Base-by-base conservation (phyloP, 2,329 filamentous ascomycete genomes). In the Monilinia fructigena region DNA sequence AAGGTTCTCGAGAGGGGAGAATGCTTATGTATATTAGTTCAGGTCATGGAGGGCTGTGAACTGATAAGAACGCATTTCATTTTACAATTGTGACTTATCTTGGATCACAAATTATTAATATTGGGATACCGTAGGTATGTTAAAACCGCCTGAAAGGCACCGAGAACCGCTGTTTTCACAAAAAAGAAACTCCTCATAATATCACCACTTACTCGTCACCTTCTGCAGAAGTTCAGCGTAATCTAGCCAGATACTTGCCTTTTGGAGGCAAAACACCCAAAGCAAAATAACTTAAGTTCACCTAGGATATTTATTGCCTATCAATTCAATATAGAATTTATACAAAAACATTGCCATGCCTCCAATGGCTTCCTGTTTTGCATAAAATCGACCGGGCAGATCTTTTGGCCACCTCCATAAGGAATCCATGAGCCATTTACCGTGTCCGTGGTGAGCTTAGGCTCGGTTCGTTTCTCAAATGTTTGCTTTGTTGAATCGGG, bases 351-450 rank as follows among this genome's bases (percentile, higher is more conserved):
- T 52, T 1, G 76, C 75, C 18, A 77, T 68, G 0, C 72, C 72
- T 1, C 74, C 67, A 45, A 78, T 74, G 0, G 76, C 72, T 60
- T 79, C 74, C 18, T 74, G 72, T 42, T 79, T 79, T 1, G 78
- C 76, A 45, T 77, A 79, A 50, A 76, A 75, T 0, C 75, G 75
- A 1, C 78, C 77, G 0, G 78, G 35, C 78, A 80, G 28, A 77
- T 74, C 10, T 73, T 72, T 5, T 67, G 66, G 0, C 77, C 76
- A 3, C 77, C 77, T 0, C 78, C 77, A 35, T 74, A 79, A 0
- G 77, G 77, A 3, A 78, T 73, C 69, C 73, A 79, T 0, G 73
- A 74, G 0, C 75, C 76, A 10, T 72, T 72, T 0, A 75, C 74
- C 1, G 72, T 70, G 0, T 76, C 72, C 0, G 72, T 67, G 4